Conservation (phyloP, 78 protist genomes). For the Dictyostelium brefeldianum region DNA sequence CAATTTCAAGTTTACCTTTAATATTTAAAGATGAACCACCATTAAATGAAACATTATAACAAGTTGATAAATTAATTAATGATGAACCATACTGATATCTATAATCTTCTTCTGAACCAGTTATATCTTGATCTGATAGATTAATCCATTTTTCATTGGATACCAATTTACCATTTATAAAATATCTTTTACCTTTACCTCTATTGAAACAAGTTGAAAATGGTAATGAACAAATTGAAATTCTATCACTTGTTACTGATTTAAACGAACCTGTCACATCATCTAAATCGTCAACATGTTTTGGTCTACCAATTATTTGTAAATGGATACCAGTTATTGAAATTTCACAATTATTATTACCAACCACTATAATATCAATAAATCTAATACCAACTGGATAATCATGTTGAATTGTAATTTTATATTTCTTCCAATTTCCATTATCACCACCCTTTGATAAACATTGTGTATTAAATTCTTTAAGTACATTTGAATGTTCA, state of each 20-base stretch:
- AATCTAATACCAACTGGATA: conserved; percentile 14
- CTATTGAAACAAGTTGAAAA: conserved; percentile 10
- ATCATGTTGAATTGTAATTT: neutral
- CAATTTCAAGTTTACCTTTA: neutral
- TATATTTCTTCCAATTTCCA: neutral
- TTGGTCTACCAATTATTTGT: conserved; percentile 3
- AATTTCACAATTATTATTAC: neutral
- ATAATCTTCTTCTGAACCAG: conserved; percentile 9
- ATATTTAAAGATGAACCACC: conserved; percentile 24
- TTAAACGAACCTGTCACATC: neutral
- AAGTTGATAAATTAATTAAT: neutral
- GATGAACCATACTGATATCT: conserved; percentile 9
- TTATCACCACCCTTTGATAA: neutral
- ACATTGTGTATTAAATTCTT: conserved; percentile 1
- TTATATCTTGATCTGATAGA: conserved; percentile 6
- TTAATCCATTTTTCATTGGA: conserved; percentile 1
- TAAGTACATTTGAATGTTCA: neutral
- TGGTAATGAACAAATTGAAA: neutral
- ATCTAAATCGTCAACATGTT: neutral
- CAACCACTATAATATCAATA: neutral
- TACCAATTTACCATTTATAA: neutral
- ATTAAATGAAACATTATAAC: neutral
- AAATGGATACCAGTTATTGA: conserved; percentile 2
- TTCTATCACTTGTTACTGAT: neutral
- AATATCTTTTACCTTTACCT: conserved; percentile 33